Percentiles rank a stretch among this genome's conserved stretches.
Conservation (phyloP, 108 stramenopile species). For the Schizochytrium sp. region DNA sequence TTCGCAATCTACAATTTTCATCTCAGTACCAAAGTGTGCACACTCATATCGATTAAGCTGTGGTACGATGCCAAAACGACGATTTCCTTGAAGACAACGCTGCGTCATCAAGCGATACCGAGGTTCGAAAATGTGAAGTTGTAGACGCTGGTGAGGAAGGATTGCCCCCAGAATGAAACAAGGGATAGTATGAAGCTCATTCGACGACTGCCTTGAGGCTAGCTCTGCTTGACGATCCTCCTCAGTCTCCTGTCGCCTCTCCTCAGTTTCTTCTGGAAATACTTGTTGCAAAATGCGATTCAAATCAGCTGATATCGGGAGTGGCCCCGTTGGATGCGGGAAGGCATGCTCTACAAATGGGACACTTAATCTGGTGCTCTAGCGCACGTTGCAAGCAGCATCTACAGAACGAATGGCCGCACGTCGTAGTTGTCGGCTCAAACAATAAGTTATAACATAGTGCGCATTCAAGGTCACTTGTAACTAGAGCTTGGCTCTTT, state of each 20-base stretch:
- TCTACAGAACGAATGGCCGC: conserved; percentile 48
- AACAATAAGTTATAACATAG: neutral
- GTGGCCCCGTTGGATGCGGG: neutral
- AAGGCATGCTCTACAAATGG: neutral
- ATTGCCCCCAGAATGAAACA: neutral
- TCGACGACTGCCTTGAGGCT: no score
- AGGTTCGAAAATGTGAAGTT: neutral
- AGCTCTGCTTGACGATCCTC: no score
- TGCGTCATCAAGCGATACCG: neutral
- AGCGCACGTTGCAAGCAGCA: neutral
- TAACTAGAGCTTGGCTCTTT: neutral
- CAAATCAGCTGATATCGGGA: no score
- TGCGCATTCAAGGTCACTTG: neutral
- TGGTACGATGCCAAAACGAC: neutral
- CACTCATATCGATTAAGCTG: neutral
- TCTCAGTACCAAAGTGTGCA: neutral
- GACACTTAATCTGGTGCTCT: neutral
- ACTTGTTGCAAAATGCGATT: no score
- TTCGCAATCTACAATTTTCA: neutral
- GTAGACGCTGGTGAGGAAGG: neutral
- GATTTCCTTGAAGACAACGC: neutral
- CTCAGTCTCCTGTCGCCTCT: no score
- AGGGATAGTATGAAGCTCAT: neutral
- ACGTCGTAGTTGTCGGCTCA: neutral
- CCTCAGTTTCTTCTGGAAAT: no score